These are phyloP conservation scores for Andrographis paniculata DNA, from an alignment of 305 asterid species.

Conservation along the genomic window DNA sequence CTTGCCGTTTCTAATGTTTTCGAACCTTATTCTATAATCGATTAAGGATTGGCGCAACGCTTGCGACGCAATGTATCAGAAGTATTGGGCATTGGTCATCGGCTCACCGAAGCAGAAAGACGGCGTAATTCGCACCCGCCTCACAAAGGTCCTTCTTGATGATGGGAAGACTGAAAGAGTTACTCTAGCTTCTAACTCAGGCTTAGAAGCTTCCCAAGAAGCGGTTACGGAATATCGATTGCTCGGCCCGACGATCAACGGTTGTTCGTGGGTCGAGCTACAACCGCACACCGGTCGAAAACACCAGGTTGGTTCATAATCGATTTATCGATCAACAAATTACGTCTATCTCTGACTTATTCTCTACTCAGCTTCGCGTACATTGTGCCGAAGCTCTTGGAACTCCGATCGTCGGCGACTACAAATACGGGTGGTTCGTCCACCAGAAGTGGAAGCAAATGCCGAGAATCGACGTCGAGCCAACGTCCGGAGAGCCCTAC, in stretches of 20 bases:
- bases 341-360: too few relatives aligned
- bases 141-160: conserved; percentile 75
- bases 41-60: conserved; percentile 63
- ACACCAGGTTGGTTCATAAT: conserved; percentile 69
- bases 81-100: conserved; percentile 88
- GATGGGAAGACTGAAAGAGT: conserved; percentile 83
- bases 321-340: conserved; percentile 4
- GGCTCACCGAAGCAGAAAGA: conserved; percentile 79
- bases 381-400: conserved; percentile 96
- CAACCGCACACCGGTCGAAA: conserved; percentile 67
- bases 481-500: conserved; percentile 60
- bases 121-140: conserved; percentile 71
- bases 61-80: conserved; percentile 49
- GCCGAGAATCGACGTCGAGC: conserved; percentile 83
- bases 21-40: conserved; percentile 1
- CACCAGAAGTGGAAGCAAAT: conserved; percentile 82
- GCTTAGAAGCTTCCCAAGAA: conserved; percentile 79
- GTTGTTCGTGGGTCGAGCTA: conserved; percentile 94
- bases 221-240: conserved; percentile 81
- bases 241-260: conserved; percentile 84
- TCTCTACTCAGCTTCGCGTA: conserved; percentile 59
- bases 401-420: conserved; percentile 90
- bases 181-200: conserved; percentile 60
- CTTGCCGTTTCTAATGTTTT: background rate
- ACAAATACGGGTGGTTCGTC: conserved; percentile 80